Percentiles rank a stretch among this genome's conserved stretches.
Conservation (phyloP, 805 yeast genomes). For the Yarrowia sp. region DNA sequence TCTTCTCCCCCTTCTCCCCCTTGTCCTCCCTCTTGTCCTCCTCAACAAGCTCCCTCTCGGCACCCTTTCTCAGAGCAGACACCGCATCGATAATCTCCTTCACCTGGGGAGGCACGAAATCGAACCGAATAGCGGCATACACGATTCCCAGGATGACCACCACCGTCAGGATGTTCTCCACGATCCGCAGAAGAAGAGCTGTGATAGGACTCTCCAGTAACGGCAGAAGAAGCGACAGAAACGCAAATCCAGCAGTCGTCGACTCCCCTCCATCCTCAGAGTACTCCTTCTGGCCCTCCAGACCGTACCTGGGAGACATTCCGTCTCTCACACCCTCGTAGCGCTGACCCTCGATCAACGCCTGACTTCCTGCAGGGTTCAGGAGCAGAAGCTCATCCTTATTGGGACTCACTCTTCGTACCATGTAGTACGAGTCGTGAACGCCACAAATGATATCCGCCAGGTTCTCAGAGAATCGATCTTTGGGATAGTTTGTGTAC, state of each 20-base stretch:
- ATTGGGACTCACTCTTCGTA: conserved; percentile 4
- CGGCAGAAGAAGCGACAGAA: neutral
- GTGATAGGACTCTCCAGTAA: conserved; percentile 14
- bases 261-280: neutral
- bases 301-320: conserved; percentile 8
- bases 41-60: neutral
- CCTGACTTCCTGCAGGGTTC: conserved; percentile 29
- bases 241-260: neutral
- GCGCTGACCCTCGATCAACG: conserved; percentile 36
- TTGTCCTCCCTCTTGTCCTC: neutral
- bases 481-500: conserved; percentile 19
- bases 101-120: conserved; percentile 44
- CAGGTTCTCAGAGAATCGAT: conserved; percentile 35
- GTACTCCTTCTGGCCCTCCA: neutral
- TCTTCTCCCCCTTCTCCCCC: neutral
- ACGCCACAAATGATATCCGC: conserved; percentile 44
- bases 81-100: conserved; percentile 43
- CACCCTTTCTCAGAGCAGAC: conserved; percentile 9
- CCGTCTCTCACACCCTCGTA: conserved; percentile 4
- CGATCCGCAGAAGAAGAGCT: conserved; percentile 41
- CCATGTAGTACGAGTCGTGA: conserved; percentile 41
- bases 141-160: conserved; percentile 47
- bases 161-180: conserved; percentile 55
- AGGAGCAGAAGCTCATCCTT: conserved; percentile 17
- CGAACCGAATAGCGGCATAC: conserved; percentile 45